Evolutionary conservation across 371 early-diverging fungal species (phyloP).

Genomic region (Conidiobolus incongruus): DNA sequence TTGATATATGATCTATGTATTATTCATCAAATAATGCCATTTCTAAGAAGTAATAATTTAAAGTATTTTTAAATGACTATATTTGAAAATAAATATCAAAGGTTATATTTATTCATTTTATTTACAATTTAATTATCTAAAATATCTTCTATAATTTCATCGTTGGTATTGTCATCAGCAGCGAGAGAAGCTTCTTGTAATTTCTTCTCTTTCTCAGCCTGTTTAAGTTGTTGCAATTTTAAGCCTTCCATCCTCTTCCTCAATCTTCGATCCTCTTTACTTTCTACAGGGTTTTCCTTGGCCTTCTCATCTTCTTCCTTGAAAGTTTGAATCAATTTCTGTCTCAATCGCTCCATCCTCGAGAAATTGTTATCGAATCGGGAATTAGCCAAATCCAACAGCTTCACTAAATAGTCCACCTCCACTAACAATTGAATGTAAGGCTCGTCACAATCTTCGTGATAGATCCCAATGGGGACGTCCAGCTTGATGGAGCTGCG

Average conservation of each 20-base stretch:
- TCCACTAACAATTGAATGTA: conserved; percentile 21
- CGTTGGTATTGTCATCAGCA: too few species aligned
- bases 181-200: too few species aligned
- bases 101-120: too few species aligned
- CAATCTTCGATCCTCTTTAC: conserved; percentile 25
- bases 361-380: conserved; percentile 23
- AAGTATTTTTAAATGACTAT: too few species aligned
- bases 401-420: conserved; percentile 14
- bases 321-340: too few species aligned
- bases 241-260: conserved; percentile 25
- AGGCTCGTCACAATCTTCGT: conserved; percentile 6
- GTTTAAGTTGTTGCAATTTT: conserved; percentile 4
- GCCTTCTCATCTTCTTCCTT: conserved; percentile 8
- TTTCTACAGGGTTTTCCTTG: conserved; percentile 4
- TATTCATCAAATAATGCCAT: too few species aligned
- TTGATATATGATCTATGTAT: too few species aligned
- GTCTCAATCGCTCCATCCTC: conserved; percentile 21
- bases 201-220: too few species aligned
- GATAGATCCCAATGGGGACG: conserved; percentile 26
- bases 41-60: too few species aligned
- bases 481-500: conserved; percentile 32
- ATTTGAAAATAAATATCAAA: too few species aligned
- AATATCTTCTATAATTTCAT: too few species aligned
- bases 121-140: too few species aligned
- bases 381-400: conserved; percentile 21